Evolutionary conservation across 176 grass and related monocot genomes (phyloP).

Genomic region (Cymbopogon citratus): DNA sequence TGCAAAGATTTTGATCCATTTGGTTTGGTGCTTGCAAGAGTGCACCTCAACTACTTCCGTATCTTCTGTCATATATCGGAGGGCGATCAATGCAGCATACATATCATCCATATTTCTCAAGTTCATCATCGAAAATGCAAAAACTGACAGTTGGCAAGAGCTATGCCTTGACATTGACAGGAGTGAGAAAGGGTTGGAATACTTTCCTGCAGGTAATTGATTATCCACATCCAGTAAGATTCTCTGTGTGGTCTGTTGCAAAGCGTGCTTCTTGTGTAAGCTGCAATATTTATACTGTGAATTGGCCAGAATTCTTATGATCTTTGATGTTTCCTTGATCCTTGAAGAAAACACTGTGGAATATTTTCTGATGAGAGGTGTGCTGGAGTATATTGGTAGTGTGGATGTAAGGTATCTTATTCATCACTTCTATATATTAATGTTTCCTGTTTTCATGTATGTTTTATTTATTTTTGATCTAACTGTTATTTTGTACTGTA

Average conservation of each 20-base stretch:
- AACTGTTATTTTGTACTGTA: conserved; percentile 34
- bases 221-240: conserved; percentile 3
- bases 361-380: conserved; percentile 71
- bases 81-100: conserved; percentile 90
- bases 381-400: conserved; percentile 72
- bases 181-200: conserved; percentile 64
- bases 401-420: conserved; percentile 89
- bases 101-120: conserved; percentile 99
- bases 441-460: not conserved
- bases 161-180: conserved; percentile 69
- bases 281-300: not conserved
- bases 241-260: not conserved
- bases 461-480: conserved; percentile 25
- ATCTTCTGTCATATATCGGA: conserved; percentile 48
- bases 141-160: conserved; percentile 76
- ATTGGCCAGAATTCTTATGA: not conserved
- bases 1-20: conserved; percentile 88
- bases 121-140: conserved; percentile 88
- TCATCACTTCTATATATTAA: conserved; percentile 13
- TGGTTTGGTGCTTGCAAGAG: conserved; percentile 94
- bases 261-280: conserved; percentile 8
- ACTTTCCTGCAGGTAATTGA: conserved; percentile 65
- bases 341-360: conserved; percentile 67
- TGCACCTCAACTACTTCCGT: conserved; percentile 41
- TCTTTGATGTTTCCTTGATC: conserved; percentile 11